Conservation (phyloP, 768 basidiomycete species). For the Agrocybe praecox region DNA sequence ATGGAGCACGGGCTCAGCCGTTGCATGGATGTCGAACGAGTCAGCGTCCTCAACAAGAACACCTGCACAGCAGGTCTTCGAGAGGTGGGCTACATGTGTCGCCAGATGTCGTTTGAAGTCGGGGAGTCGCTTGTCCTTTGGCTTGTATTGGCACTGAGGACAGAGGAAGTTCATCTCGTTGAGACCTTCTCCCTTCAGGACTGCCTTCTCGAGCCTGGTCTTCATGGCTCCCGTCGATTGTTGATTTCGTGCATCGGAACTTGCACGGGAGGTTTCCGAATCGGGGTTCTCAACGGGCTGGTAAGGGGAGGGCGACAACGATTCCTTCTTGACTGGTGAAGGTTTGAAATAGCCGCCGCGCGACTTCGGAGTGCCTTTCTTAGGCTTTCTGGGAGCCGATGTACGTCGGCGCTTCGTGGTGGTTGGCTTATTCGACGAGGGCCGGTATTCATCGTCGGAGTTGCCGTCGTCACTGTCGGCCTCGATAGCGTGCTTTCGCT, state of each 20-base stretch:
- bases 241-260: too few species aligned
- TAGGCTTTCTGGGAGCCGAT: too few species aligned
- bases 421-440: background rate
- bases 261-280: too few species aligned
- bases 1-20: slow-evolving; percentile 14
- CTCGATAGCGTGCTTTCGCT: slow-evolving; percentile 34
- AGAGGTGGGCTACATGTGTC: slow-evolving; percentile 43
- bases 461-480: background rate
- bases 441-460: background rate
- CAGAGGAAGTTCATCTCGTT: slow-evolving; percentile 37
- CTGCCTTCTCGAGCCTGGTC: slow-evolving; percentile 24
- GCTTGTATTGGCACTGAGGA: slow-evolving; percentile 47
- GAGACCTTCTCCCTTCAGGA: slow-evolving; percentile 15
- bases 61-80: slow-evolving; percentile 41
- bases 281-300: too few species aligned
- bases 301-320: too few species aligned
- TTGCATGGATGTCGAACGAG: slow-evolving; percentile 23
- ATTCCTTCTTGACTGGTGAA: too few species aligned
- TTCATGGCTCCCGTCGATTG: too few species aligned
- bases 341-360: too few species aligned
- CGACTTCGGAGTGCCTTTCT: too few species aligned
- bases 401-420: too few species aligned
- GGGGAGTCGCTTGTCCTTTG: slow-evolving; percentile 51
- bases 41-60: slow-evolving; percentile 26
- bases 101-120: slow-evolving; percentile 62